These are phyloP conservation scores for Paraconiothyrium brasiliense DNA, from an alignment of 2,329 filamentous ascomycete species.

Conservation along the genomic window DNA sequence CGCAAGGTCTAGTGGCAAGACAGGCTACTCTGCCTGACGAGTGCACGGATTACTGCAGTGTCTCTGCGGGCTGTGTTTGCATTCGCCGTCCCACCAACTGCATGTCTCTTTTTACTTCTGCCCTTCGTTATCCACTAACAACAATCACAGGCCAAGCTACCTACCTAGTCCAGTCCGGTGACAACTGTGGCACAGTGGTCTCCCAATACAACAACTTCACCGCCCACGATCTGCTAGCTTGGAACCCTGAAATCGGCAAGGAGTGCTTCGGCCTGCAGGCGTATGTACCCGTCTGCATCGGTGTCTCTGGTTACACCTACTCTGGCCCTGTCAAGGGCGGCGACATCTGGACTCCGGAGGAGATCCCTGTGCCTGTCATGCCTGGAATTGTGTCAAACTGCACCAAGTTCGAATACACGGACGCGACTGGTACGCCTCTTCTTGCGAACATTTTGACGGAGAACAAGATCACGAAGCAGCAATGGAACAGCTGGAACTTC, in stretches of 20 bases:
- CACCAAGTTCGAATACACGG: constrained; percentile 39
- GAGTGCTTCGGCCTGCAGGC: constrained; percentile 42
- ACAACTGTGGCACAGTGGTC: constrained; percentile 44
- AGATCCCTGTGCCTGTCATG: constrained; percentile 42
- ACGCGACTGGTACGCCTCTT: constrained; percentile 20
- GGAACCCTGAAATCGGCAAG: constrained; percentile 44
- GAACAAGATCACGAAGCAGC: constrained; percentile 25
- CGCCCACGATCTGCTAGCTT: constrained; percentile 44
- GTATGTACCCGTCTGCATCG: constrained; percentile 47
- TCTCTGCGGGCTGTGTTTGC: constrained; percentile 32
- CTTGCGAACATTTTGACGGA: constrained; percentile 19
- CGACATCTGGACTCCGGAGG: constrained; percentile 27
- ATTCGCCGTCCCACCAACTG: constrained; percentile 35
- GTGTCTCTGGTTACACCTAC: constrained; percentile 32
- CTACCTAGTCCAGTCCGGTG: constrained; percentile 39
- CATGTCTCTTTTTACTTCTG: constrained; percentile 7
- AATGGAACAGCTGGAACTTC: constrained; percentile 34
- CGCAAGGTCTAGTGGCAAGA: constrained; percentile 17
- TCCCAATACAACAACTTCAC: constrained; percentile 46
- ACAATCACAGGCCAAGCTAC: constrained; percentile 22
- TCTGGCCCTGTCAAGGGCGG: constrained; percentile 31
- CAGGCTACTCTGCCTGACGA: constrained; percentile 25
- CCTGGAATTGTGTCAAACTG: constrained; percentile 40
- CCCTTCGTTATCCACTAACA: neutral
- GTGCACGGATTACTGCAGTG: constrained; percentile 33